Percentiles rank a stretch among this genome's conserved stretches.
These are phyloP conservation scores for Boletellus emodensis DNA, from an alignment of 768 basidiomycete species.

Conservation along the genomic window DNA sequence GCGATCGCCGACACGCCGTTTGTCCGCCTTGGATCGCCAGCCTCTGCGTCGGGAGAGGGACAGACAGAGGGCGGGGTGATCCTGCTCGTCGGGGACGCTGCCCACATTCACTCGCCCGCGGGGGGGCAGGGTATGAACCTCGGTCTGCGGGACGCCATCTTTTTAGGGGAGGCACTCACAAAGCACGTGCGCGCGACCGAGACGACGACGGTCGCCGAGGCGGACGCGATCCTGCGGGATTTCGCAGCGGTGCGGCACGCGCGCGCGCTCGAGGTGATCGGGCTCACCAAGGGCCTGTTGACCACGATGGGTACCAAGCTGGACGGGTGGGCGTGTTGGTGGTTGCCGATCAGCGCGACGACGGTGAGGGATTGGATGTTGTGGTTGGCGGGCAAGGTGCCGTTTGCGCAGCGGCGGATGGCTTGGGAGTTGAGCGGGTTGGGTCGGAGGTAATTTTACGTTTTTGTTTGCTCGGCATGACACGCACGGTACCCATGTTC, in stretches of 20 bases:
- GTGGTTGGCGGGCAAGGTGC: constrained; percentile 19
- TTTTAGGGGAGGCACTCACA: constrained; percentile 40
- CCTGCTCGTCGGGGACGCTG: constrained; percentile 44
- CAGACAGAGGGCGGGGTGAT: constrained; percentile 16
- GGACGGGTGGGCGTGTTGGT: constrained; percentile 14
- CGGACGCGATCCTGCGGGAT: constrained; percentile 33
- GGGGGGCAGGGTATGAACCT: constrained; percentile 62
- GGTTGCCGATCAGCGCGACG: constrained; percentile 26
- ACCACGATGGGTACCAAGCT: constrained; percentile 19
- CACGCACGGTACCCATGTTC: too few species aligned
- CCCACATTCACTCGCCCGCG: constrained; percentile 50
- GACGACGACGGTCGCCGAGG: constrained; percentile 8
- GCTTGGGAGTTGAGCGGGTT: constrained; percentile 28
- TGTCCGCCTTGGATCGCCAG: constrained; percentile 22
- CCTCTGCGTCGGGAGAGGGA: background rate
- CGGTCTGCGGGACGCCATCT: constrained; percentile 49
- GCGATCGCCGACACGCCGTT: constrained; percentile 43
- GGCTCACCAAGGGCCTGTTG: constrained; percentile 36
- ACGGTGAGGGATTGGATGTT: constrained; percentile 29
- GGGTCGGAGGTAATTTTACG: constrained; percentile 16
- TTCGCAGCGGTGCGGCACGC: constrained; percentile 36
- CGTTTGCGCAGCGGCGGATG: constrained; percentile 13
- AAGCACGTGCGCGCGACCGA: constrained; percentile 30
- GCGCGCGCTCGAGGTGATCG: constrained; percentile 41
- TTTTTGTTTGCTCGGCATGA: too few species aligned